phyloP scores from a whole-genome alignment of 2,329 filamentous ascomycete genomes.

The Xylariaceae sp. region DNA sequence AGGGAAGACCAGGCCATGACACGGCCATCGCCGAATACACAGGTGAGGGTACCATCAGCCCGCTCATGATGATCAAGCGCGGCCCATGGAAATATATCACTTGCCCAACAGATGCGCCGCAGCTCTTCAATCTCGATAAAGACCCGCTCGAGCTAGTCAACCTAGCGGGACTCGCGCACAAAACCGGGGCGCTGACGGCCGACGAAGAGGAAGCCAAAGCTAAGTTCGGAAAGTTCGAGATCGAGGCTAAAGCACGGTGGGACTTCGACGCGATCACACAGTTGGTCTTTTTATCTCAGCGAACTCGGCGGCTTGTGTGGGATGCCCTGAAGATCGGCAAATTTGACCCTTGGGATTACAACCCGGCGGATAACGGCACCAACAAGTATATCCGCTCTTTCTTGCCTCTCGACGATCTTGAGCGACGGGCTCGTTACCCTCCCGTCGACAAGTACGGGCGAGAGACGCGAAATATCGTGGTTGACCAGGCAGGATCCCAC shows the following conservation, averaged over 20 bases:
- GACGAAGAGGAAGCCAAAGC: slow-evolving; percentile 45
- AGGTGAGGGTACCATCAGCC: slow-evolving; percentile 83
- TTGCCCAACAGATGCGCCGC: slow-evolving; percentile 77
- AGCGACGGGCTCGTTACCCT: slow-evolving; percentile 71
- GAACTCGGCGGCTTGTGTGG: slow-evolving; percentile 74
- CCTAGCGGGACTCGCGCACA: slow-evolving; percentile 49
- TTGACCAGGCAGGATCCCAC: slow-evolving; percentile 43
- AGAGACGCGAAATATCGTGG: slow-evolving; percentile 41
- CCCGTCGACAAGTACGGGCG: slow-evolving; percentile 54
- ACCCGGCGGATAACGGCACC: slow-evolving; percentile 66
- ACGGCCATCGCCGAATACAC: slow-evolving; percentile 95
- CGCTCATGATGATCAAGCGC: slow-evolving; percentile 89
- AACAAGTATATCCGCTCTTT: slow-evolving; percentile 78
- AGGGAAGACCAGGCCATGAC: slow-evolving; percentile 65
- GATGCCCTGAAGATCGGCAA: slow-evolving; percentile 69
- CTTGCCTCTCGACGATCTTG: slow-evolving; percentile 74
- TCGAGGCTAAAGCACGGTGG: slow-evolving; percentile 73
- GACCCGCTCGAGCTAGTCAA: slow-evolving; percentile 79
- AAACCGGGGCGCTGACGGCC: slow-evolving; percentile 37
- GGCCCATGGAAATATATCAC: slow-evolving; percentile 88
- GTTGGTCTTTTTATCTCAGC: slow-evolving; percentile 72
- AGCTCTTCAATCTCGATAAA: slow-evolving; percentile 72
- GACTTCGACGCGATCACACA: slow-evolving; percentile 73
- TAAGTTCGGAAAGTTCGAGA: slow-evolving; percentile 62
- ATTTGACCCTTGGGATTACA: slow-evolving; percentile 81